phyloP scores from a whole-genome alignment of 1,284 basidiomycete genomes.

The Moesziomyces parantarcticus region DNA sequence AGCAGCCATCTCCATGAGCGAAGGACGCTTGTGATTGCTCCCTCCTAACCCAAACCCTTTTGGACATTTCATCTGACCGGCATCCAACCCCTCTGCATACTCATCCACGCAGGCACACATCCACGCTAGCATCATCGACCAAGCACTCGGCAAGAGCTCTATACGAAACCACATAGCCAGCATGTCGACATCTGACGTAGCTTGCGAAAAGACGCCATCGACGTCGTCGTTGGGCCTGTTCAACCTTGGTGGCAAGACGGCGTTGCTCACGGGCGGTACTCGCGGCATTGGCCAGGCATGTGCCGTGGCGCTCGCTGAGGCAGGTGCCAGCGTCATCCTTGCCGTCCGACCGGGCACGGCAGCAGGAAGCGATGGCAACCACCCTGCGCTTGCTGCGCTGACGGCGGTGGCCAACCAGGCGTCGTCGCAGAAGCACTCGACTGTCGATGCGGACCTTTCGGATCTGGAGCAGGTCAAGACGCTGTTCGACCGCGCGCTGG shows the following conservation, averaged over 20 bases:
- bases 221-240: slow-evolving; percentile 38
- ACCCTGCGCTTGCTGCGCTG: slow-evolving; percentile 28
- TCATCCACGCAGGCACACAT: not conserved
- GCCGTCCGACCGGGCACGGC: slow-evolving; percentile 65
- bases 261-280: slow-evolving; percentile 53
- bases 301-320: slow-evolving; percentile 71
- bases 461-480: slow-evolving; percentile 76
- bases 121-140: not conserved
- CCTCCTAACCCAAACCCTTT: not conserved
- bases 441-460: slow-evolving; percentile 81
- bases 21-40: not conserved
- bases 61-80: not conserved
- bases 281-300: slow-evolving; percentile 65
- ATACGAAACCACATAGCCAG: not conserved
- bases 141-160: not conserved
- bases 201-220: slow-evolving; percentile 44
- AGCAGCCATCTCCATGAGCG: not conserved
- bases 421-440: slow-evolving; percentile 69
- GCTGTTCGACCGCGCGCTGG: slow-evolving; percentile 75
- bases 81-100: not conserved
- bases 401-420: slow-evolving; percentile 66
- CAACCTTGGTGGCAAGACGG: slow-evolving; percentile 51
- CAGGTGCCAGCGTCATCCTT: slow-evolving; percentile 82
- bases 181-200: slow-evolving; percentile 30
- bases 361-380: slow-evolving; percentile 1